A percentile compares a stretch with the other conserved stretches of the same genome.
Evolutionary conservation across 805 yeast genomes (phyloP).

Genomic region (Metahyphopichia silvanorum): DNA sequence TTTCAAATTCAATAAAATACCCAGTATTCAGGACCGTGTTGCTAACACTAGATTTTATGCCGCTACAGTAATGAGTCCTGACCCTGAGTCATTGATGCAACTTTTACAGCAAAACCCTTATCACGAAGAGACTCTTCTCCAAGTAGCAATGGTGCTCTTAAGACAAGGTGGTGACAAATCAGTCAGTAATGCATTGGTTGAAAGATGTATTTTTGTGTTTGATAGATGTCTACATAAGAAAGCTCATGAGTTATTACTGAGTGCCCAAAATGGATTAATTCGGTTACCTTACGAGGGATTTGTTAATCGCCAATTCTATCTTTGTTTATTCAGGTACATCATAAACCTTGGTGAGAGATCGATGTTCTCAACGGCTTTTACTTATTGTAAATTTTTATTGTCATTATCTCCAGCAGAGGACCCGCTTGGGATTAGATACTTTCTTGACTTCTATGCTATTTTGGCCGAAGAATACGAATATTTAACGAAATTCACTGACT

Average conservation of each 20-base stretch:
- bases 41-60: slow-evolving; percentile 55
- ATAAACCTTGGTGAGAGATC: slow-evolving; percentile 71
- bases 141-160: slow-evolving; percentile 67
- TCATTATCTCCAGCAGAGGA: slow-evolving; percentile 75
- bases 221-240: slow-evolving; percentile 66
- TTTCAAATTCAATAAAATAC: slow-evolving; percentile 50
- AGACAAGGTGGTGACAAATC: slow-evolving; percentile 73
- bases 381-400: slow-evolving; percentile 67
- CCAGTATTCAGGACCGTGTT: slow-evolving; percentile 26
- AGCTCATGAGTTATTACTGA: slow-evolving; percentile 43
- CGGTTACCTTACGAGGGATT: slow-evolving; percentile 75
- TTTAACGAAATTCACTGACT: slow-evolving; percentile 52
- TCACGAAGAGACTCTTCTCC: slow-evolving; percentile 74
- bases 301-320: slow-evolving; percentile 73
- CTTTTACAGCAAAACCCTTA: slow-evolving; percentile 64
- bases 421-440: slow-evolving; percentile 80
- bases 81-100: slow-evolving; percentile 67
- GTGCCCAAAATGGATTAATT: slow-evolving; percentile 52
- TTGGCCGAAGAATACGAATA: slow-evolving; percentile 62
- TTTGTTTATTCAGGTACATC: slow-evolving; percentile 71
- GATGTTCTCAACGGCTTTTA: slow-evolving; percentile 72
- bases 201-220: slow-evolving; percentile 73
- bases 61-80: slow-evolving; percentile 69
- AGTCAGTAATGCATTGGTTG: slow-evolving; percentile 70
- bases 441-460: slow-evolving; percentile 76